These are phyloP conservation scores for Tothia fuscella DNA, from an alignment of 2,329 filamentous ascomycete genomes.

Conservation along the genomic window DNA sequence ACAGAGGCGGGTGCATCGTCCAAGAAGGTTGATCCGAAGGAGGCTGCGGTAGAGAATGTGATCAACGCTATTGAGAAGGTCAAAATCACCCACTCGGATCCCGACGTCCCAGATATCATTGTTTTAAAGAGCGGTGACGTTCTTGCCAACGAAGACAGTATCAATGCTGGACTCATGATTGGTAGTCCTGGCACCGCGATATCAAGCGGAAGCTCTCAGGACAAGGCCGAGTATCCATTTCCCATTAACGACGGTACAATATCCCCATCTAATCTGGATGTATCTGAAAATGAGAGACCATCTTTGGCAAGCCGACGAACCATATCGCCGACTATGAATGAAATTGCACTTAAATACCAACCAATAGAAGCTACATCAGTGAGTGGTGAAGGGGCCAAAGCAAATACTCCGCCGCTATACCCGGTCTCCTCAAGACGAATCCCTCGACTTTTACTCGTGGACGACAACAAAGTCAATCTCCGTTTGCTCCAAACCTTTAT, in stretches of 20 bases:
- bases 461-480: conserved; percentile 30
- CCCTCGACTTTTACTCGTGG: conserved; percentile 22
- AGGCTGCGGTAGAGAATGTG: conserved; percentile 8
- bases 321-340: conserved; percentile 1
- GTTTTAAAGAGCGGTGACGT: conserved; percentile 13
- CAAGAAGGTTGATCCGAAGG: neutral
- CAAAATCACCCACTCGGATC: conserved; percentile 10
- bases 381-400: neutral
- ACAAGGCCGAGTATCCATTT: conserved; percentile 6
- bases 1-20: neutral
- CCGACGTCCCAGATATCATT: conserved; percentile 10
- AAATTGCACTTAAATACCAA: neutral
- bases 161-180: conserved; percentile 15
- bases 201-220: neutral
- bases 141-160: conserved; percentile 15
- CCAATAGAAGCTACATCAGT: conserved; percentile 1
- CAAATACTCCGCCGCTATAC: neutral
- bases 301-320: neutral
- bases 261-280: conserved; percentile 2
- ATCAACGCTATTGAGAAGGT: conserved; percentile 11
- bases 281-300: neutral
- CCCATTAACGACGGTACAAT: conserved; percentile 5
- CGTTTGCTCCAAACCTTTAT: conserved; percentile 25
- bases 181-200: conserved; percentile 1
- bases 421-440: neutral